Evolutionary conservation across 2,329 filamentous ascomycete genomes (phyloP).

Genomic region (Xylaria sp.): DNA sequence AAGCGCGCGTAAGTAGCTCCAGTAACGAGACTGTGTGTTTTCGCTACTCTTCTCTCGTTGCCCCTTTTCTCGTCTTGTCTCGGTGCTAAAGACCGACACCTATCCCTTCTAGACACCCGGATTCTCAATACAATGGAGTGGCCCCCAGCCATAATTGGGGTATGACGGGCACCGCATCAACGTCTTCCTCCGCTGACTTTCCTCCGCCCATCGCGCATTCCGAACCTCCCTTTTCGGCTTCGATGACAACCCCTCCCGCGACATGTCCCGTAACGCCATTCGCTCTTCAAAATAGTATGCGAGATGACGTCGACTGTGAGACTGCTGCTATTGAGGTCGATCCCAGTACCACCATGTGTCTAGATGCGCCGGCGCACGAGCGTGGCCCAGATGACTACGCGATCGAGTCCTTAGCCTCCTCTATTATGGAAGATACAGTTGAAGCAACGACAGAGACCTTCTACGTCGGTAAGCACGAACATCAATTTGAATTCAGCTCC

Average conservation of each 20-base stretch:
- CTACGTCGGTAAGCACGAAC: constrained; percentile 30
- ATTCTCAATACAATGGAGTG: neutral
- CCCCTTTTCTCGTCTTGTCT: neutral
- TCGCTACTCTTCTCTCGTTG: neutral
- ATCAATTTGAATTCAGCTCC: neutral
- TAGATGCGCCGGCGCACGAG: neutral
- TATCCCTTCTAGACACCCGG: neutral
- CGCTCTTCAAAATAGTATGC: constrained; percentile 3
- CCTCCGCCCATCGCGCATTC: constrained; percentile 16
- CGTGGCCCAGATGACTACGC: constrained; percentile 34
- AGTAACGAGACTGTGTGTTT: constrained; percentile 5
- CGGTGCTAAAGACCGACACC: neutral
- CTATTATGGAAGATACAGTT: constrained; percentile 32
- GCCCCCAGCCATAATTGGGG: neutral
- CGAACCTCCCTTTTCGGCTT: constrained; percentile 14
- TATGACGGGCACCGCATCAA: constrained; percentile 11
- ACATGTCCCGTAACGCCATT: constrained; percentile 19
- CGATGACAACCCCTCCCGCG: constrained; percentile 21
- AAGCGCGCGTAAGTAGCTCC: constrained; percentile 35
- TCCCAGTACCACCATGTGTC: constrained; percentile 9
- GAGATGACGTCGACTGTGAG: constrained; percentile 15
- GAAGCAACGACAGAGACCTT: constrained; percentile 33
- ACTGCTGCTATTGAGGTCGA: constrained; percentile 7
- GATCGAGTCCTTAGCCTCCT: constrained; percentile 32
- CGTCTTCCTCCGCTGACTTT: constrained; percentile 26